Percentiles rank a stretch among this genome's conserved stretches.
Evolutionary conservation across 169 alveolate species (phyloP).

Genomic region (Perkinsus chesapeaki): DNA sequence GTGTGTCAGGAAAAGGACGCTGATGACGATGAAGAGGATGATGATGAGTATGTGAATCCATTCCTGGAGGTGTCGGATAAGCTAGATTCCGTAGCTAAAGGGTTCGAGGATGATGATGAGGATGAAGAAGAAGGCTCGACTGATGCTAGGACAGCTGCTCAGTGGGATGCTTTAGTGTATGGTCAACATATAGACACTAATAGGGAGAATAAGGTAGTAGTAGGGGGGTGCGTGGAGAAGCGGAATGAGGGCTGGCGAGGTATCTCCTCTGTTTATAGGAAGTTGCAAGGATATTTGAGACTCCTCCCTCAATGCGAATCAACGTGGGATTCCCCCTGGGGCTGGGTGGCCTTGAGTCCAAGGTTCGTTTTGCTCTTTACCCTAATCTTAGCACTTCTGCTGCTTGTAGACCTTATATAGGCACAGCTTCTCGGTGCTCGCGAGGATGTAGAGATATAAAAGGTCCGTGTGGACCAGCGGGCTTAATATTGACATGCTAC

Average conservation of each 20-base stretch:
- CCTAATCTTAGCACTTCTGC: too few species aligned
- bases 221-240: background rate
- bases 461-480: too few species aligned
- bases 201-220: background rate
- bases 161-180: background rate
- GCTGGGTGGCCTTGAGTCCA: too few species aligned
- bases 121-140: background rate
- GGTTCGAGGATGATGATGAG: background rate
- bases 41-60: background rate
- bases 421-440: too few species aligned
- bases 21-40: conserved; percentile 4
- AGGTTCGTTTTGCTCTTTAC: too few species aligned
- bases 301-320: too few species aligned
- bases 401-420: too few species aligned
- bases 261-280: too few species aligned
- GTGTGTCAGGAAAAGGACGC: background rate
- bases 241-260: background rate
- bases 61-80: background rate
- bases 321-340: too few species aligned
- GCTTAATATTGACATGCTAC: too few species aligned
- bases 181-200: background rate
- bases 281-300: too few species aligned
- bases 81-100: background rate
- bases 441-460: too few species aligned
- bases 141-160: background rate